Evolutionary conservation across 371 early-diverging fungal species (phyloP), one percentile per base, ranked within the genome.

Genomic region (Dinochytrium kinnereticum): DNA sequence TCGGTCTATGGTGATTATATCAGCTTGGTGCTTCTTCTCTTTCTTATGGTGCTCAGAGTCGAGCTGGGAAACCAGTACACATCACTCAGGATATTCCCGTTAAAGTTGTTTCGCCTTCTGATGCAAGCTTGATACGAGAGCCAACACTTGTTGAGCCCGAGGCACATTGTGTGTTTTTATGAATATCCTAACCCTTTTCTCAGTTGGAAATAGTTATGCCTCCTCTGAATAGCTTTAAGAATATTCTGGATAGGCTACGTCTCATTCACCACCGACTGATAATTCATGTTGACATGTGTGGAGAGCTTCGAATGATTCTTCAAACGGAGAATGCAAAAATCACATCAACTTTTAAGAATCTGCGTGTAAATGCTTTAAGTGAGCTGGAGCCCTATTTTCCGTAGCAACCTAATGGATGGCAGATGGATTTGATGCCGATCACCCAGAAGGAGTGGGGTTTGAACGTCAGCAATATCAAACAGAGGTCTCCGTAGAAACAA

Each of bases 71-170:
- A 37, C 31, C 15, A 24, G 30, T 76, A 15, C 40, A 66, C 0
- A 51, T 82, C 1, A 74, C 72, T 0, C 90, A 89, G 68, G 88
- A 89, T 44, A 81, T 87, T 19, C 87, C 87, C 10, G 81, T 85
- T 21, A 13, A 79, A 77, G 72, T 76, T 1, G 7, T 71, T 2
- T 49, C 76, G 1, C 68, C 72, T 31, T 30, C 44, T 13, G 34
- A 76, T 15, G 55, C 76, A 1, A 49, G 59, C 28, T 73, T 70
- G 36, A 44, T 81, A 21, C 19, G 21, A 36, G 77, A 81, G 68
- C 81, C 81, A 21, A 59, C 70, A 50, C 37, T 76, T 24, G 40
- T 68, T 0, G 70, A 72, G 3, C 73, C 75, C 5, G 36, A 82
- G 51, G 83, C 84, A 34, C 10, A 44, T 21, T 44, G 10, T 55